Evolutionary conservation across 2,329 filamentous ascomycete genomes (phyloP), one percentile per base, ranked within the genome.

Genomic region (Nemania sp.): DNA sequence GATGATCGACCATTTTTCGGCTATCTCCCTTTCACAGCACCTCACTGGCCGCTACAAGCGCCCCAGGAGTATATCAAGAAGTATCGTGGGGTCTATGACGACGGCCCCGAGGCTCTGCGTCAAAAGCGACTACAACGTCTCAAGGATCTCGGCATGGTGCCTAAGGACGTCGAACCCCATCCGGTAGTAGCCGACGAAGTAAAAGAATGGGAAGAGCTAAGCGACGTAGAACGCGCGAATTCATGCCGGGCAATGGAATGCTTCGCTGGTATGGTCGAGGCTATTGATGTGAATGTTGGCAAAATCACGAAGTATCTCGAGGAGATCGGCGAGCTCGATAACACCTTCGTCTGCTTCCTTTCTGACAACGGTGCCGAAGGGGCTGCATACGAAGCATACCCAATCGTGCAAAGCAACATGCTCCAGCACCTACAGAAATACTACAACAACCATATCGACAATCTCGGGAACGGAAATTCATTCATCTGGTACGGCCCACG

Each of bases 291-390:
- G 65, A 88, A 89, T 66, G 83, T 91, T 20, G 88, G 88, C 43
- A 86, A 86, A 64, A 84, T 90, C 2, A 78, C 89, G 24, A 79
- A 86, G 41, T 86, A 89, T 71, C 82, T 90, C 2, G 80, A 86
- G 64, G 75, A 82, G 51, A 86, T 83, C 1, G 86, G 83, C 64
- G 88, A 90, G 74, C 80, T 88, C 0, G 88, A 90, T 69, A 89
- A 90, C 75, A 91, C 88, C 1, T 87, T 90, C 68, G 82, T 91
- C 58, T 83, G 85, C 73, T 90, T 90, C 81, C 85, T 90, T 80
- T 87, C 83, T 0, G 88, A 90, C 77, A 90, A 90, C 68, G 88
- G 88, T 2, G 87, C 87, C 11, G 88, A 89, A 71, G 87, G 87
- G 11, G 86, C 85, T 18, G 83, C 83, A 1, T 87, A 87, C 69